Base-by-base conservation (phyloP, 1,284 basidiomycete species). In the Sanguinoderma infundibulare region DNA sequence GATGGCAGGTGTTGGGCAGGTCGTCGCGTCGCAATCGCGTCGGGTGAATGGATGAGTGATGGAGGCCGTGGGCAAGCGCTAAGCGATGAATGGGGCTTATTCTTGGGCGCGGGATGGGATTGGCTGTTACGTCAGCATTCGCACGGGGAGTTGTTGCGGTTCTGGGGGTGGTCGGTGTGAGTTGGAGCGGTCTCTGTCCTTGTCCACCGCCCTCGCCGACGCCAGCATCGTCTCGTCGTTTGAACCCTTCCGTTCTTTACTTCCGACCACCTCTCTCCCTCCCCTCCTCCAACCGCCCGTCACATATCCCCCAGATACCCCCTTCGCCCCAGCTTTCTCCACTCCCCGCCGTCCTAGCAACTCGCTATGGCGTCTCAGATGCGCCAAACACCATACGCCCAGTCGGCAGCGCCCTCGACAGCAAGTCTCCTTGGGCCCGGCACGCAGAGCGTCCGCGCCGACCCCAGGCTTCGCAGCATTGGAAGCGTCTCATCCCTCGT, bases 341-440 rank as follows among this genome's bases (percentile, higher is more conserved):
- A 35, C n/a, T 30, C 24, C 28, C 46, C 52, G 15, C 24, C 28
- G 24, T 47, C 36, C 55, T 39, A 60, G 40, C 56, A 55, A 40
- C 42, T 54, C 61, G 42, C 55, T 53, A 72, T 73, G 70, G 69
- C 71, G 53, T 69, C 68, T 28, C 61, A 67, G 40, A 64, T 65
- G 34, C 69, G 67, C 57, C 69, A 69, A 60, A 61, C 60, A 53
- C 67, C 61, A 38, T 73, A 71, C 63, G 63, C 61, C 40, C 69
- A 65, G 40, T 60, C 61, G 24, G 62, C 70, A 69, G 60, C 83
- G 15, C 78, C 81, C n/a, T 88, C 87, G 1, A 81, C 84, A 14
- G 75, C 83, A 53, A 85, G 78, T 68, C 83, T 87, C 62, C 75
- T 89, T 40, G 73, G 78, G 1, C 60, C 67, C 53, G 70, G 67